A percentile compares a stretch with the other conserved stretches of the same genome.
These are phyloP conservation scores for Tarenaya hassleriana DNA, from an alignment of 345 rosid genomes.

Conservation along the genomic window DNA sequence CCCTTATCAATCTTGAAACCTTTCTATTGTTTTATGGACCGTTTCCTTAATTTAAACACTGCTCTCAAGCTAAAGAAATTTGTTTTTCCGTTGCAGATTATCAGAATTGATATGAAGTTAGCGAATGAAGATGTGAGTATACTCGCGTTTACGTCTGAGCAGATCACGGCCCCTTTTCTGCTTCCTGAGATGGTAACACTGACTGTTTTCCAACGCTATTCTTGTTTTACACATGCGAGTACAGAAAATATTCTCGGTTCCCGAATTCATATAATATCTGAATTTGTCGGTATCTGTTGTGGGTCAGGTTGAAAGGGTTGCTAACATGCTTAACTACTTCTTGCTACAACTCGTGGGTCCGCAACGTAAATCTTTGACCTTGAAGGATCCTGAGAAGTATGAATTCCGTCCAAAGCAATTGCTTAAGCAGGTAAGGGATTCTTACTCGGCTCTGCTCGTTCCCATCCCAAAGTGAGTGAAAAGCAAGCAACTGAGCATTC, in stretches of 20 bases:
- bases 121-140: conserved; percentile 97
- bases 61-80: conserved; percentile 3
- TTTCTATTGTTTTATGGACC: no score
- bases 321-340: conserved; percentile 95
- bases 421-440: conserved; percentile 73
- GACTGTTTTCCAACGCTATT: not conserved
- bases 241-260: not conserved
- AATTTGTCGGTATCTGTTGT: conserved; percentile 14
- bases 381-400: conserved; percentile 94
- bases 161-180: conserved; percentile 88
- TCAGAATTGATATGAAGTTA: conserved; percentile 91
- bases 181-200: conserved; percentile 94
- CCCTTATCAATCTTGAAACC: no score
- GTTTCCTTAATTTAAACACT: no score
- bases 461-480: conserved; percentile 5
- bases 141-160: conserved; percentile 92
- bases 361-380: conserved; percentile 78
- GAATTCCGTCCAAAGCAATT: conserved; percentile 92
- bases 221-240: not conserved
- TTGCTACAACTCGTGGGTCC: conserved; percentile 96
- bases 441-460: not conserved
- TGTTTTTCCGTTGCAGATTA: conserved; percentile 46
- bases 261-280: conserved; percentile 3
- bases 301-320: conserved; percentile 87
- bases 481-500: not conserved